A percentile compares a stretch with the other conserved stretches of the same genome.
These are phyloP conservation scores for Vigna angularis DNA, from an alignment of 306 rosid genomes.

Conservation along the genomic window DNA sequence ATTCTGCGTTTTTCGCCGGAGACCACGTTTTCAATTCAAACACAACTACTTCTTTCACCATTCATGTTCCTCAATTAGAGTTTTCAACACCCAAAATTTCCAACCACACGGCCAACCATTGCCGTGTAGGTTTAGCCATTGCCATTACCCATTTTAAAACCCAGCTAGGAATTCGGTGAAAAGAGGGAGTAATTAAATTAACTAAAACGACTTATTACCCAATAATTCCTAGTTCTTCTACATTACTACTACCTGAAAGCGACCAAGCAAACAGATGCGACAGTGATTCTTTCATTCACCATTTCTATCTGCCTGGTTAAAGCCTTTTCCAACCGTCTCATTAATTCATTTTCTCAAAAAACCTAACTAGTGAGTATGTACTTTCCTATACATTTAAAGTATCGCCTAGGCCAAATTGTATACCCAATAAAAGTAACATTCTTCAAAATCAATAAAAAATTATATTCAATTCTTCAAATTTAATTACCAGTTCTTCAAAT, in stretches of 20 bases:
- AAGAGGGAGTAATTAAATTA: slow-evolving; percentile 4
- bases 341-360: slow-evolving; percentile 33
- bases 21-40: too few relatives aligned
- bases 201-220: neutral
- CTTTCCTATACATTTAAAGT: neutral
- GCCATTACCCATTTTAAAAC: neutral
- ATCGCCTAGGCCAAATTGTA: neutral
- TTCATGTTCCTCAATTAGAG: too few relatives aligned
- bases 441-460: neutral
- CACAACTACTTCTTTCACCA: too few relatives aligned
- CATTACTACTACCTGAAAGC: neutral
- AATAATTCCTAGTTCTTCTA: neutral
- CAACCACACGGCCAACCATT: too few relatives aligned
- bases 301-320: neutral
- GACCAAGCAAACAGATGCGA: neutral
- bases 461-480: neutral
- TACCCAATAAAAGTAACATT: slow-evolving; percentile 1
- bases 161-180: neutral
- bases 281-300: slow-evolving; percentile 10
- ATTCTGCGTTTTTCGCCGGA: too few relatives aligned
- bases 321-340: neutral
- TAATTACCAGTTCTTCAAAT: neutral
- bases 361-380: too few relatives aligned
- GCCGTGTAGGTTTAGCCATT: neutral
- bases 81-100: too few relatives aligned